A percentile compares a stretch with the other conserved stretches of the same genome.
These are phyloP conservation scores for Anisogramma anomala DNA, from an alignment of 2,329 filamentous ascomycete genomes.

Conservation along the genomic window DNA sequence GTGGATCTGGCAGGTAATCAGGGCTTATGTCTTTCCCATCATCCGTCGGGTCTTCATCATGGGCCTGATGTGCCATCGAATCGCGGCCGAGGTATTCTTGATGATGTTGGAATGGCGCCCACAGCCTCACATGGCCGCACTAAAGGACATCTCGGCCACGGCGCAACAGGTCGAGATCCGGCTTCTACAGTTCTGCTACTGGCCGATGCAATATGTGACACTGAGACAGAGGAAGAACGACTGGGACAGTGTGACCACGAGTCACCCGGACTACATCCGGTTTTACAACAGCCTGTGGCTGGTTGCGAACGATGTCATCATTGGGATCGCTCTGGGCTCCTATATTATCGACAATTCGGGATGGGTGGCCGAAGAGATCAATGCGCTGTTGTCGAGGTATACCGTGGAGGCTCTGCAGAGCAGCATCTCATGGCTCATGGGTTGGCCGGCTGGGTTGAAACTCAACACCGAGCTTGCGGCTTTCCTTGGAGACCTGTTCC, in stretches of 20 bases:
- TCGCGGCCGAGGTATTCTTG: conserved; percentile 69
- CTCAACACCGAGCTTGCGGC: conserved; percentile 84
- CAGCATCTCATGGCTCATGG: conserved; percentile 93
- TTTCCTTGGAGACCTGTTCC: conserved; percentile 90
- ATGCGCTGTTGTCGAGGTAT: conserved; percentile 63
- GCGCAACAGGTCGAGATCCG: conserved; percentile 96
- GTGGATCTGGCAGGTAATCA: conserved; percentile 58
- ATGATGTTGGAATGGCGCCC: conserved; percentile 74
- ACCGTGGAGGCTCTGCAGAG: conserved; percentile 78
- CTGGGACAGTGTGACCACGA: conserved; percentile 92
- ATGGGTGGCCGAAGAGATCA: conserved; percentile 72
- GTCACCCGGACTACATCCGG: conserved; percentile 93
- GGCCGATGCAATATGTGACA: conserved; percentile 93
- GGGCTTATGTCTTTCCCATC: conserved; percentile 66
- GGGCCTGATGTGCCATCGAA: conserved; percentile 65
- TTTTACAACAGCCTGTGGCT: conserved; percentile 99
- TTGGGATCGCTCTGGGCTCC: conserved; percentile 88
- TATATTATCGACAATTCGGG: conserved; percentile 93
- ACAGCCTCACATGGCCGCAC: conserved; percentile 64
- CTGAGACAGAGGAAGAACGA: conserved; percentile 79
- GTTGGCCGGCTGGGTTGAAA: conserved; percentile 88
- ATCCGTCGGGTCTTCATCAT: conserved; percentile 64
- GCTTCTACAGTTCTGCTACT: conserved; percentile 96
- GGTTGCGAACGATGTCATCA: conserved; percentile 96
- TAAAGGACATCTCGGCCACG: conserved; percentile 93